These are phyloP conservation scores for Daldinia sp. DNA, from an alignment of 2,329 filamentous ascomycete species.

Conservation along the genomic window DNA sequence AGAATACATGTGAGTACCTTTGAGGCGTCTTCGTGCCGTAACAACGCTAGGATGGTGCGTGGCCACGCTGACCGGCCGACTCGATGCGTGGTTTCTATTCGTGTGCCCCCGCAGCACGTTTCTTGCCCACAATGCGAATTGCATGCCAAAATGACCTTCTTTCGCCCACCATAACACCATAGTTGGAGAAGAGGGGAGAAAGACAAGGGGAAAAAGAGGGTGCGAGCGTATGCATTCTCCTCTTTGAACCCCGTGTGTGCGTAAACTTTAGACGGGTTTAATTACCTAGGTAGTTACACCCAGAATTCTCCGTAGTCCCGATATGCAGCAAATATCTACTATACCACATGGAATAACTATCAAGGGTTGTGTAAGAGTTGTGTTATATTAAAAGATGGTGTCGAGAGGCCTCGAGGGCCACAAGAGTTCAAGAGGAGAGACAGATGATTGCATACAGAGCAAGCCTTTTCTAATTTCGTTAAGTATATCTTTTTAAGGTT, in stretches of 20 bases:
- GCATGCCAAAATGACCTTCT: constrained; percentile 27
- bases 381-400: constrained; percentile 7
- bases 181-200: constrained; percentile 9
- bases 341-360: background rate
- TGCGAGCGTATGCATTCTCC: background rate
- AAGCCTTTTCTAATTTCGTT: constrained; percentile 17
- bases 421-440: background rate
- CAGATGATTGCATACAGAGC: background rate
- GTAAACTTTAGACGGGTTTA: constrained; percentile 20
- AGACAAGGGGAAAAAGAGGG: background rate
- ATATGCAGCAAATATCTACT: constrained; percentile 14
- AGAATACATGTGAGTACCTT: constrained; percentile 15
- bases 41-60: constrained; percentile 15
- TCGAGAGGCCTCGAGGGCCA: constrained; percentile 10
- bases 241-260: background rate
- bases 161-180: constrained; percentile 18
- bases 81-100: constrained; percentile 36
- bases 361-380: too few relatives aligned
- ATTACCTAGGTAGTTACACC: too few relatives aligned
- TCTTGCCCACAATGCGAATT: constrained; percentile 33
- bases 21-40: constrained; percentile 10
- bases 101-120: constrained; percentile 32
- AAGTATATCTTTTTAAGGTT: constrained; percentile 18
- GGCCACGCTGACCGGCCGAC: constrained; percentile 29
- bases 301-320: constrained; percentile 13